Evolutionary conservation across 768 basidiomycete species (phyloP).

Genomic region (Cytidiella melzeri): DNA sequence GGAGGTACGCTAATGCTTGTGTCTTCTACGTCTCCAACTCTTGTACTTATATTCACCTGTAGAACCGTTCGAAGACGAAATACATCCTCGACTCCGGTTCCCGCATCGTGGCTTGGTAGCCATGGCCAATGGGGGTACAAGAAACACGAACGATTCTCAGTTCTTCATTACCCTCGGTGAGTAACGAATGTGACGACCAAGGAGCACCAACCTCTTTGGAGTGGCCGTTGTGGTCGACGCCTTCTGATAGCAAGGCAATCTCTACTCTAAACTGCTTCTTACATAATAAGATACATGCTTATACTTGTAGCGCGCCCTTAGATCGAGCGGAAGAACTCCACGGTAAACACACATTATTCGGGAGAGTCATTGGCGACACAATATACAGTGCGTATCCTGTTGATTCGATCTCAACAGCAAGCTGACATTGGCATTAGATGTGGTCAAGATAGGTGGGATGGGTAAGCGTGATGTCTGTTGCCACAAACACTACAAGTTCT

Average conservation of each 20-base stretch:
- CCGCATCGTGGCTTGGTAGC: slow-evolving; percentile 86
- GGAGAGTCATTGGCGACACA: slow-evolving; percentile 83
- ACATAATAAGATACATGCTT: neutral
- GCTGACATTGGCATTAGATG: slow-evolving; percentile 45
- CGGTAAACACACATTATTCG: slow-evolving; percentile 92
- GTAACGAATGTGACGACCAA: too few species aligned
- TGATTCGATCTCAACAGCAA: too few species aligned
- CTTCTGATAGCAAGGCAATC: too few species aligned
- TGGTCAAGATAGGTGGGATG: slow-evolving; percentile 85
- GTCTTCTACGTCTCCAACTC: neutral
- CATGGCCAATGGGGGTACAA: slow-evolving; percentile 88
- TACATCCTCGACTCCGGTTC: slow-evolving; percentile 87
- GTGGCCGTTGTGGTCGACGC: too few species aligned
- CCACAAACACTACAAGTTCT: slow-evolving; percentile 10
- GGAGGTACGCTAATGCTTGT: slow-evolving; percentile 50
- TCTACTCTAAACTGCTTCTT: too few species aligned
- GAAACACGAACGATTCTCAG: slow-evolving; percentile 89
- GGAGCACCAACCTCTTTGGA: too few species aligned
- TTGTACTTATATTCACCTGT: too few species aligned
- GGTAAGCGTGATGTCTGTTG: slow-evolving; percentile 39
- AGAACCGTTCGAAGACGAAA: slow-evolving; percentile 94
- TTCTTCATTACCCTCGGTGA: slow-evolving; percentile 91
- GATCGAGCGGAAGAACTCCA: slow-evolving; percentile 91
- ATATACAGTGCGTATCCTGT: slow-evolving; percentile 61
- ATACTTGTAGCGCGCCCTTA: slow-evolving; percentile 22